A percentile compares a stretch with the other conserved stretches of the same genome.
Evolutionary conservation across 495 filamentous ascomycete genomes (phyloP).

Genomic region (Aspergillus cristatus): DNA sequence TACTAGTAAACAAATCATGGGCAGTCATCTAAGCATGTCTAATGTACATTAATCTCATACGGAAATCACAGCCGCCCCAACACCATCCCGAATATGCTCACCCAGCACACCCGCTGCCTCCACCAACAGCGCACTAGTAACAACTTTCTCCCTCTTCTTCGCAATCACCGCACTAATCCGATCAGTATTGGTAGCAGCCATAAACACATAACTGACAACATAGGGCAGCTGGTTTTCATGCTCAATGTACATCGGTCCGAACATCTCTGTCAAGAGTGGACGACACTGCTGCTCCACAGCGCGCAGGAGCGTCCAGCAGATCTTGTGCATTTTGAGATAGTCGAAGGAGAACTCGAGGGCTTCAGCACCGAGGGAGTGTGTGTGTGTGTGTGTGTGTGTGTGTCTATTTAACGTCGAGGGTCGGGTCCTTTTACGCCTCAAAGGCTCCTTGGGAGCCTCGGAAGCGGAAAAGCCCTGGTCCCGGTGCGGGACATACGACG

Average conservation of each 20-base stretch:
- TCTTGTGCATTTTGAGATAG: constrained; percentile 25
- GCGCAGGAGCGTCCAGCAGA: constrained; percentile 27
- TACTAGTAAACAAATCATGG: no score
- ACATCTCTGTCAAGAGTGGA: constrained; percentile 15
- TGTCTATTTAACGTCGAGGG: no score
- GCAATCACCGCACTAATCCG: neutral
- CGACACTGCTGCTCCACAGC: constrained; percentile 19
- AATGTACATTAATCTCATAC: no score
- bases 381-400: no score
- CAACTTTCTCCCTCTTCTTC: neutral
- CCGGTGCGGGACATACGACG: no score
- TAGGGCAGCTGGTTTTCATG: constrained; percentile 29
- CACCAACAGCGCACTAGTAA: neutral
- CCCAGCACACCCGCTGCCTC: neutral
- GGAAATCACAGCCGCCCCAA: neutral
- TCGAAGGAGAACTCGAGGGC: constrained; percentile 22
- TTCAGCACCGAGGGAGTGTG: constrained; percentile 16
- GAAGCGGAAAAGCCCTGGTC: no score
- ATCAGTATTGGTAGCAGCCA: constrained; percentile 12
- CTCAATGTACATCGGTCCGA: constrained; percentile 23
- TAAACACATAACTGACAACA: constrained; percentile 31
- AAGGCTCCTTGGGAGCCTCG: no score
- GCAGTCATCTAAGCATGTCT: no score
- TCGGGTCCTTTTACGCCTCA: no score
- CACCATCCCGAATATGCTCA: neutral